Evolutionary conservation across 23 red algal genomes (phyloP).

Genomic region (Gracilaria domingensis): DNA sequence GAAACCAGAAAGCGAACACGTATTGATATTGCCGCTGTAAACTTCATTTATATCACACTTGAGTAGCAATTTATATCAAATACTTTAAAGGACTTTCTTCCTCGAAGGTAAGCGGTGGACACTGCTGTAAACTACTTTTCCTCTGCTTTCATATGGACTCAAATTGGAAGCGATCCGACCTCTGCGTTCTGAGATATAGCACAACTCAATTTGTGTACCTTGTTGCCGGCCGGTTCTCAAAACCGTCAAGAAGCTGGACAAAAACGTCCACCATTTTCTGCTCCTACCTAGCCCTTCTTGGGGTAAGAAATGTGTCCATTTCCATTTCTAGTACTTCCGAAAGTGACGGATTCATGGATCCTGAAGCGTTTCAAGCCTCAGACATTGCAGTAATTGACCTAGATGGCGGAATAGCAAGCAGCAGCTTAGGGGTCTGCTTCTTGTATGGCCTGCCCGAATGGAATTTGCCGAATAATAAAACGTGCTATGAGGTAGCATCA

Average conservation of each 20-base stretch:
- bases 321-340: too few relatives aligned
- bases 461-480: conserved; percentile 38
- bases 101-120: background rate
- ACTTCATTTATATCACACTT: too few relatives aligned
- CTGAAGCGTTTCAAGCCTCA: too few relatives aligned
- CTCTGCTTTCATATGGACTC: background rate
- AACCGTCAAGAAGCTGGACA: background rate
- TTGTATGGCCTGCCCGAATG: conserved; percentile 36
- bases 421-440: background rate
- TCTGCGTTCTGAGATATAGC: background rate
- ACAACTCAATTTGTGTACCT: background rate
- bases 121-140: background rate
- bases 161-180: background rate
- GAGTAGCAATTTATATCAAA: background rate
- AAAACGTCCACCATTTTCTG: background rate
- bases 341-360: too few relatives aligned
- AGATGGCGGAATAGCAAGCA: conserved; percentile 23
- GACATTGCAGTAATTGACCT: too few relatives aligned
- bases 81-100: background rate
- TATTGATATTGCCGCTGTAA: too few relatives aligned
- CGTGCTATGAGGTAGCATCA: conserved; percentile 16
- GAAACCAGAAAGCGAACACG: too few relatives aligned
- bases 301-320: too few relatives aligned
- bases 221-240: background rate
- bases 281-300: too few relatives aligned